Conservation (phyloP, 768 basidiomycete species). For the Lactifluus pinguis region DNA sequence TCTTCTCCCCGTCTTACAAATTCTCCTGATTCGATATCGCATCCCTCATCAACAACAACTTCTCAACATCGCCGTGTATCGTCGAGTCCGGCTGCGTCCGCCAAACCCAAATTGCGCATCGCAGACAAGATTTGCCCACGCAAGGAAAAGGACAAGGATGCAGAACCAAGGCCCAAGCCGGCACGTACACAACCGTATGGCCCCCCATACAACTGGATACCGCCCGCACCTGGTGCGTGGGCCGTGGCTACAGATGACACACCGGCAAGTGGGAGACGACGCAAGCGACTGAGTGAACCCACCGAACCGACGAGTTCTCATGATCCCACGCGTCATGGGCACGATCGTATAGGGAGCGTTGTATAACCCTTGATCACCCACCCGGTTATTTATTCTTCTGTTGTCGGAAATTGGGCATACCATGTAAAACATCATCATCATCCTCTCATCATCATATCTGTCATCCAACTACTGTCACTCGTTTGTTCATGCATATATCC, state of each 20-base stretch:
- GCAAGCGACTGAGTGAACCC: slow-evolving; percentile 5
- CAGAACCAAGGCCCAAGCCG: slow-evolving; percentile 4
- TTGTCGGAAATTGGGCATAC: not conserved
- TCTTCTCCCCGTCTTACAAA: not conserved
- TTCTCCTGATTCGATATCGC: not conserved
- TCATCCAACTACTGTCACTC: not conserved
- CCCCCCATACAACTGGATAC: slow-evolving; percentile 17
- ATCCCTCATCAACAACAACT: not conserved
- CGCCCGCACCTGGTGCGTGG: slow-evolving; percentile 17
- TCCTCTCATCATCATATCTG: no score
- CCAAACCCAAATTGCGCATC: slow-evolving; percentile 7
- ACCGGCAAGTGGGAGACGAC: not conserved
- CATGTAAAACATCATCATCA: no score
- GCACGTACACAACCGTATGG: slow-evolving; percentile 20
- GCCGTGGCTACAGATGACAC: slow-evolving; percentile 1
- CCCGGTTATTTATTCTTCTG: not conserved
- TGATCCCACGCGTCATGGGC: not conserved
- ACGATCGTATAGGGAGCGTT: not conserved
- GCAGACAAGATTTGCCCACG: slow-evolving; percentile 8
- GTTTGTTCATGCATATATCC: slow-evolving; percentile 7
- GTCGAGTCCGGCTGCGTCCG: not conserved
- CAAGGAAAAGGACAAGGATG: slow-evolving; percentile 1
- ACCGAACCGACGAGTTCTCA: not conserved
- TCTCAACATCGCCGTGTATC: slow-evolving; percentile 3
- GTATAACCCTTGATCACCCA: not conserved